Conservation (phyloP, 129 eudicot genomes). For the Artemisia annua region DNA sequence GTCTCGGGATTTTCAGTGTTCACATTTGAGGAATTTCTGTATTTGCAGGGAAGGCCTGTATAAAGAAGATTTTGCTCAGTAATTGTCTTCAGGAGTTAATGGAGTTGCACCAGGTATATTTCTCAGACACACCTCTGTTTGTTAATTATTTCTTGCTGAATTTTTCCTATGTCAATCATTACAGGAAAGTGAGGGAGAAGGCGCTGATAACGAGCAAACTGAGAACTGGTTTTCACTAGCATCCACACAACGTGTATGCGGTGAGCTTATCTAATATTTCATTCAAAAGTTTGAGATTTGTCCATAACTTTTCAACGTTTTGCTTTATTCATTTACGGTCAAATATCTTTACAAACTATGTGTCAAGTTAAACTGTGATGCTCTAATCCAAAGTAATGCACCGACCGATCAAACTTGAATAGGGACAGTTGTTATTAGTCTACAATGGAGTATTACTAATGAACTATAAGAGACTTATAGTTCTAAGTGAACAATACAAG, state of each 20-base stretch:
- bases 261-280: constrained; percentile 40
- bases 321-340: neutral
- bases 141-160: constrained; percentile 6
- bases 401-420: too few species aligned
- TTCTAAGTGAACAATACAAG: neutral
- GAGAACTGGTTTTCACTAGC: constrained; percentile 94
- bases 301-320: neutral
- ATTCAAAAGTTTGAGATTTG: neutral
- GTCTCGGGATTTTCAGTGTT: constrained; percentile 7
- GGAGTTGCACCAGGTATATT: constrained; percentile 89
- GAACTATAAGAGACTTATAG: too few species aligned
- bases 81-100: constrained; percentile 93
- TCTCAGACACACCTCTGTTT: neutral
- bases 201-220: constrained; percentile 72
- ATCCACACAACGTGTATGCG: constrained; percentile 93
- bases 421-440: too few species aligned
- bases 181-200: constrained; percentile 91
- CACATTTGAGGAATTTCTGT: constrained; percentile 12
- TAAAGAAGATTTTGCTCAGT: constrained; percentile 86
- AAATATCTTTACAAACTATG: neutral
- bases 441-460: too few species aligned
- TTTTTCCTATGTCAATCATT: constrained; percentile 6
- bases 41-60: constrained; percentile 88
- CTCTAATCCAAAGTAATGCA: too few species aligned
- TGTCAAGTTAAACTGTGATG: neutral